Evolutionary conservation across 2,329 filamentous ascomycete genomes (phyloP).

Genomic region (Myriosclerotinia duriaeana): DNA sequence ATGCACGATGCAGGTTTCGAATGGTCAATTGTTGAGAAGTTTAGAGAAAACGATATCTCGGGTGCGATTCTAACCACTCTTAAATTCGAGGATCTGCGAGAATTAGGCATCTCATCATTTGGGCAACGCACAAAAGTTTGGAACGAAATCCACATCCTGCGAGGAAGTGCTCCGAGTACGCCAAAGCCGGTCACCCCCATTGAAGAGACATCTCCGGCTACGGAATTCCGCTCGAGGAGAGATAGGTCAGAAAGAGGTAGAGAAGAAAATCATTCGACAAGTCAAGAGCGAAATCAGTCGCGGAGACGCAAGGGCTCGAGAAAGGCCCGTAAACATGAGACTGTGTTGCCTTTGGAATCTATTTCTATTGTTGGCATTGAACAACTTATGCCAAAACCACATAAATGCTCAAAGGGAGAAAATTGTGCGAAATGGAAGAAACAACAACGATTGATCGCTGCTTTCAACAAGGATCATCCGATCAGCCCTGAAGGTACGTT

Average conservation of each 20-base stretch:
- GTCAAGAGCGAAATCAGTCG: constrained; percentile 32
- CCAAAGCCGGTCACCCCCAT: constrained; percentile 59
- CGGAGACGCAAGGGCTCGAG: constrained; percentile 35
- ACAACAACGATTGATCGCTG: constrained; percentile 74
- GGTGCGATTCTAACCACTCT: constrained; percentile 85
- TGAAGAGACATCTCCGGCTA: constrained; percentile 51
- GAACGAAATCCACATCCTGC: constrained; percentile 73
- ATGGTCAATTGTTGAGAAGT: constrained; percentile 72
- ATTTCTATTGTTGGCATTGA: constrained; percentile 92
- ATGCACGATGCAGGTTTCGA: constrained; percentile 85
- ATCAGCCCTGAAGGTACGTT: constrained; percentile 47
- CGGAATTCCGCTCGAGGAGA: constrained; percentile 32
- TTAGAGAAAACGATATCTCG: constrained; percentile 89
- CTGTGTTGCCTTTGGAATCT: constrained; percentile 76
- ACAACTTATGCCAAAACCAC: constrained; percentile 79
- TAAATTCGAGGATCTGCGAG: constrained; percentile 83
- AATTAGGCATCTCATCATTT: constrained; percentile 78
- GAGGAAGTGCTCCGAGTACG: constrained; percentile 54
- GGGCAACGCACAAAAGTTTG: constrained; percentile 77
- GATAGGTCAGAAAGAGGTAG: constrained; percentile 29
- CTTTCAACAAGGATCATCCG: constrained; percentile 74
- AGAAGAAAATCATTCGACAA: constrained; percentile 31
- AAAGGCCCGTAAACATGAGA: constrained; percentile 47
- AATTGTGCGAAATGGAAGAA: constrained; percentile 79
- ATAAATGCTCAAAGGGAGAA: constrained; percentile 83